Evolutionary conservation across 768 basidiomycete genomes (phyloP), one percentile per base, ranked within the genome.

Genomic region (Kwoniella dejecticola): DNA sequence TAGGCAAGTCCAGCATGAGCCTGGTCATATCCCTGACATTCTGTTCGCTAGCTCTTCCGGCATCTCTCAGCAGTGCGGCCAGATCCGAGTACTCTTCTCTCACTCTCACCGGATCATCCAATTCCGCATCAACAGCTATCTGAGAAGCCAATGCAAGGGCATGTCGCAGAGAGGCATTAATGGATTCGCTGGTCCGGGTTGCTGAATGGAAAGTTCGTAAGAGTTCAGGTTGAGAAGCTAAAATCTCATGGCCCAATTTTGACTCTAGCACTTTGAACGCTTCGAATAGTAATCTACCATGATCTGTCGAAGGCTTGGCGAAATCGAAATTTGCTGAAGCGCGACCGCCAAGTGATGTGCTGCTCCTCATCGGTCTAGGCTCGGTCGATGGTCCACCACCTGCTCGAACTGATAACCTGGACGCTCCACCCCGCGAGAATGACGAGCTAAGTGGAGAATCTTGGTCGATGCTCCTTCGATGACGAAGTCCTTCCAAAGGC

Each of bases 281-380:
- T 52, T 75, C 71, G 54, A 71, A 65, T 3, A 75, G 62, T n/a
- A 72, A 58, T 48, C 71, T 63, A 15, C 74, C 74, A 59, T 75
- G 74, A 41, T 75, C 74, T 3, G 69, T 63, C 5, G 55, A 41
- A 4, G 67, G 33, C 3, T 54, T 21, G 13, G 60, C 27, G 4
- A 66, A 13, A 31, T 68, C 68, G 36, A 63, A 29, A 19, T 47
- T 52, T n/a, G 65, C 58, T 26, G 40, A 48, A 3, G 56, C 55
- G 7, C 60, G 24, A 7, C 59, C 57, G 1, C 68, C 66, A 0
- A 70, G 59, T 3, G 59, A 60, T 8, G 71, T 70, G 21, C 57
- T 60, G 42, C 67, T 70, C 12, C 69, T 49, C 67, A 70, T 62
- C 7, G 62, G 55, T 46, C 71, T 57, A 19, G 69, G 71, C 40